Conservation (phyloP, 495 filamentous ascomycete genomes). For the Hypoxylon intermedium region DNA sequence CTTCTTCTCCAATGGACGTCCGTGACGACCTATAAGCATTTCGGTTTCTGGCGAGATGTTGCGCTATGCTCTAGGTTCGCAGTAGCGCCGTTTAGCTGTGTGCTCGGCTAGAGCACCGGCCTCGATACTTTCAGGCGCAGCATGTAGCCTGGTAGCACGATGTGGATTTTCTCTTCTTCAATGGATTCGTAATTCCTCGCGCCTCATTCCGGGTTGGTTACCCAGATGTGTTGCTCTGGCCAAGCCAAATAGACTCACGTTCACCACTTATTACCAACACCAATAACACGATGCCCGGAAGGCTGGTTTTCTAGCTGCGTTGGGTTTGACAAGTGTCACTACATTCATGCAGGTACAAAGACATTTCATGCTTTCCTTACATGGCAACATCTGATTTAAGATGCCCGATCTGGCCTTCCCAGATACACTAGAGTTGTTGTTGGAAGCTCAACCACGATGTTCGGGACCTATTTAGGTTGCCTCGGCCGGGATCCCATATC, state of each 20-base stretch:
- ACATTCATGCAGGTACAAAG: slow-evolving; percentile 31
- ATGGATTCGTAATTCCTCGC: background rate
- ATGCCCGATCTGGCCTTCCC: slow-evolving; percentile 4
- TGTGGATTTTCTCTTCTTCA: background rate
- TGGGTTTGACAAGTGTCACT: slow-evolving; percentile 6
- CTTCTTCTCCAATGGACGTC: slow-evolving; percentile 36
- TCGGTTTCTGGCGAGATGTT: background rate
- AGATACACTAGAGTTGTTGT: slow-evolving; percentile 31
- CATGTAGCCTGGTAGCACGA: background rate
- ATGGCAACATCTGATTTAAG: slow-evolving; percentile 1
- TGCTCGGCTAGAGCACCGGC: background rate
- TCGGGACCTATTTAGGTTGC: slow-evolving; percentile 13
- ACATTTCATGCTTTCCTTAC: slow-evolving; percentile 8
- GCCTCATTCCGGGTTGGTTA: too few relatives aligned
- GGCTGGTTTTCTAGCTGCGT: slow-evolving; percentile 14
- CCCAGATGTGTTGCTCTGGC: too few relatives aligned
- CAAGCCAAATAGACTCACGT: too few relatives aligned
- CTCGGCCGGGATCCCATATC: slow-evolving; percentile 8
- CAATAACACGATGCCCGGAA: background rate
- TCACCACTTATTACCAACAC: background rate
- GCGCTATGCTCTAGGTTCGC: slow-evolving; percentile 18
- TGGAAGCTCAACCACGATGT: slow-evolving; percentile 3
- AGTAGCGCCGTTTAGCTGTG: slow-evolving; percentile 8
- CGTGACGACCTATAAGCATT: slow-evolving; percentile 16
- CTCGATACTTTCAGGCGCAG: background rate